These are phyloP conservation scores for Scheffersomyces segobiensis DNA, from an alignment of 1,139 yeast species.

Conservation along the genomic window DNA sequence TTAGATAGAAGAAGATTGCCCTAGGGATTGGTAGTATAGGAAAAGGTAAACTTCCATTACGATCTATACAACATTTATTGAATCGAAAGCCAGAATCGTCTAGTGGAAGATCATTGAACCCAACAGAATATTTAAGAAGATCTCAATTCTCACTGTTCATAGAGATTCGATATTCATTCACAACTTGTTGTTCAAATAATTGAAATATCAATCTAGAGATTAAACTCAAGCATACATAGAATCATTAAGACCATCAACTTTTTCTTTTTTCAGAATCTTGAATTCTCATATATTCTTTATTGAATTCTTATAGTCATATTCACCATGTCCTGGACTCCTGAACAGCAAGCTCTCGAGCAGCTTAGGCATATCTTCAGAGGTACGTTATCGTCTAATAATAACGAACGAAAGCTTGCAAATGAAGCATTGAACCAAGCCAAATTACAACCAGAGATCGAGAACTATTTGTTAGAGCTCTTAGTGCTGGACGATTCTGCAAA, in stretches of 20 bases:
- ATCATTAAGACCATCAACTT: background rate
- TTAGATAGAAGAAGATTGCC: background rate
- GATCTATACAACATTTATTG: background rate
- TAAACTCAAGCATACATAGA: no score
- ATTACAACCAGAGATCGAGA: conserved; percentile 71
- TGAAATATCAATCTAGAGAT: background rate
- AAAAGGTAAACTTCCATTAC: background rate
- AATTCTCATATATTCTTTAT: background rate
- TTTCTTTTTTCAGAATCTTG: background rate
- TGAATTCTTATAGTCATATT: background rate
- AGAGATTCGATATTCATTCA: no score
- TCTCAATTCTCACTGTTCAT: no score
- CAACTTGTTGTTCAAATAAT: background rate
- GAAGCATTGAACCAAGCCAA: conserved; percentile 70
- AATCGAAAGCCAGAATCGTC: background rate
- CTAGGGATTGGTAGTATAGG: background rate
- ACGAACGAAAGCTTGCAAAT: conserved; percentile 59
- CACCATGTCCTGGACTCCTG: conserved; percentile 55
- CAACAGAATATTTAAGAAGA: no score
- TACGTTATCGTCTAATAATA: conserved; percentile 59
- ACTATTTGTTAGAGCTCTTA: conserved; percentile 72
- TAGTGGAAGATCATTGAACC: background rate
- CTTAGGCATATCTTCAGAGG: conserved; percentile 63
- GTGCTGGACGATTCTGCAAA: conserved; percentile 49
- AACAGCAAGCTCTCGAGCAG: conserved; percentile 60